Evolutionary conservation across 805 yeast species (phyloP).

Genomic region (Lipomyces kockii): DNA sequence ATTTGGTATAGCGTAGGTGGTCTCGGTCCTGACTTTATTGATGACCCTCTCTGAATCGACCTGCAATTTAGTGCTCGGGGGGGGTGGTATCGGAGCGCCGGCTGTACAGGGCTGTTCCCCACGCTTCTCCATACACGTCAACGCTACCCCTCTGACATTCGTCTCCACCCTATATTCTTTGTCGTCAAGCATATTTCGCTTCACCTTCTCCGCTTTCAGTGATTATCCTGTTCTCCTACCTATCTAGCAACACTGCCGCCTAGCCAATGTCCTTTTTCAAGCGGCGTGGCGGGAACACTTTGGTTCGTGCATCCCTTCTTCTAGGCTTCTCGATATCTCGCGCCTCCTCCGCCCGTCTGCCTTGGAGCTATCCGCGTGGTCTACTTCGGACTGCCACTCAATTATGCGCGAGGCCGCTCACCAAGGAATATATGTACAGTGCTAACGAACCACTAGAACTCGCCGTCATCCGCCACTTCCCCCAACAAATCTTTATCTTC

Average conservation of each 20-base stretch:
- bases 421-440: not conserved
- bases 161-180: not conserved
- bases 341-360: not conserved
- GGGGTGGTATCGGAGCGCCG: not conserved
- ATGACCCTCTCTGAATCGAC: not conserved
- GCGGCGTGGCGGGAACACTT: constrained; percentile 28
- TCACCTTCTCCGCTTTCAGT: not conserved
- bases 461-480: not conserved
- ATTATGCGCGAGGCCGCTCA: not conserved
- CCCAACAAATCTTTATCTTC: constrained; percentile 1
- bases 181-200: not conserved
- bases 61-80: too few relatives aligned
- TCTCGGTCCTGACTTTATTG: not conserved
- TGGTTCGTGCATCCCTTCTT: constrained; percentile 7
- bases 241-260: not conserved
- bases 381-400: not conserved
- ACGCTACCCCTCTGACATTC: not conserved
- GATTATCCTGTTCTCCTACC: not conserved
- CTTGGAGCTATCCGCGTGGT: not conserved
- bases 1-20: not conserved
- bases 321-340: not conserved
- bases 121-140: constrained; percentile 2
- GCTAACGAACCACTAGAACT: not conserved
- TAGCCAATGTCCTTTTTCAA: constrained; percentile 30
- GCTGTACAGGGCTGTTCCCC: not conserved